phyloP scores from a whole-genome alignment of 768 basidiomycete genomes.

The Leucosporidium yakuticum region DNA sequence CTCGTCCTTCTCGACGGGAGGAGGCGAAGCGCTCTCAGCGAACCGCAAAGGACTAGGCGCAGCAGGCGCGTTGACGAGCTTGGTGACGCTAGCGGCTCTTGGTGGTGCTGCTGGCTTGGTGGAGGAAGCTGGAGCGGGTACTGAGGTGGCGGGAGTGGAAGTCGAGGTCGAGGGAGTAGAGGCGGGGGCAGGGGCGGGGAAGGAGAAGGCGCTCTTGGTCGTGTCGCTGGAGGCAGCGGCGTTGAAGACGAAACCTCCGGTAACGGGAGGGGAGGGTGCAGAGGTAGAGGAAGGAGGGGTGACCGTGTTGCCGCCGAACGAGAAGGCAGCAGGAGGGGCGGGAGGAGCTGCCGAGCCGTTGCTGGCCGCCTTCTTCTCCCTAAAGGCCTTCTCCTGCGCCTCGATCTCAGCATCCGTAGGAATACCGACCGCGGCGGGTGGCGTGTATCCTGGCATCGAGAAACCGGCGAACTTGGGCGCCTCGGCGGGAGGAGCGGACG shows the following conservation, averaged over 20 bases:
- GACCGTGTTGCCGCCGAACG: constrained; percentile 21
- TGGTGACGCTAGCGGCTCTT: not conserved
- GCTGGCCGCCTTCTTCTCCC: too few relatives aligned
- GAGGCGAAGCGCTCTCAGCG: constrained; percentile 29
- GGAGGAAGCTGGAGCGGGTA: not conserved
- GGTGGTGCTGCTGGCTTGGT: constrained; percentile 24
- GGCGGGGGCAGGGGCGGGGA: constrained; percentile 6
- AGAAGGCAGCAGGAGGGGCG: constrained; percentile 17
- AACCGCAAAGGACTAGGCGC: constrained; percentile 30
- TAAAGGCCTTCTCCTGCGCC: too few relatives aligned
- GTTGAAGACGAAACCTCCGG: constrained; percentile 31
- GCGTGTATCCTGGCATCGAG: too few relatives aligned
- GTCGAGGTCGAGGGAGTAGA: constrained; percentile 11
- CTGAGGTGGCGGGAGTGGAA: too few relatives aligned
- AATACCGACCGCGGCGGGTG: too few relatives aligned
- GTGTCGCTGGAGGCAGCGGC: not conserved
- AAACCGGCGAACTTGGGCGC: not conserved
- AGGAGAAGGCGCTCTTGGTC: constrained; percentile 30
- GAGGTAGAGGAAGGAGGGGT: not conserved
- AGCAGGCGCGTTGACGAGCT: constrained; percentile 25
- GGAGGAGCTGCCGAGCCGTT: constrained; percentile 3
- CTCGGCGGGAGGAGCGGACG: not conserved
- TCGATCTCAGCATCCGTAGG: too few relatives aligned
- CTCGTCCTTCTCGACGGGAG: constrained; percentile 2
- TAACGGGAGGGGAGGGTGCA: not conserved